phyloP scores from a whole-genome alignment of 2,329 filamentous ascomycete species.

The Aspergillus latus region DNA sequence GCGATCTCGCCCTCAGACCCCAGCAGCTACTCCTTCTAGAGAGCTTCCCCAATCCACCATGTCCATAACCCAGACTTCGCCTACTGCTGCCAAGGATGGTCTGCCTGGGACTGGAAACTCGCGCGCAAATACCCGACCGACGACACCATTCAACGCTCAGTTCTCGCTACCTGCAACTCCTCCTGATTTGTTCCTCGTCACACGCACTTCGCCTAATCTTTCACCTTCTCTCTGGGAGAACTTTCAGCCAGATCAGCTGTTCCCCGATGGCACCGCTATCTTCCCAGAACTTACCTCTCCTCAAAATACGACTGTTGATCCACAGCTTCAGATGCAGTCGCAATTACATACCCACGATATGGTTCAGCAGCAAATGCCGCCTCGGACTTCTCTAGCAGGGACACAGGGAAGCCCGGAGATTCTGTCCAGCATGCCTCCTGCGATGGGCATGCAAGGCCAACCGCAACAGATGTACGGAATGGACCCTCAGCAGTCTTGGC shows the following conservation, averaged over 20 bases:
- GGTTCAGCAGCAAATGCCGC: conserved; percentile 31
- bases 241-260: conserved; percentile 94
- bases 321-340: conserved; percentile 60
- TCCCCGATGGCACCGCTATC: conserved; percentile 82
- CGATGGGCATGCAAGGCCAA: conserved; percentile 30
- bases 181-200: conserved; percentile 92
- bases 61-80: conserved; percentile 56
- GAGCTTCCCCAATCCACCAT: conserved; percentile 51
- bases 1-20: conserved; percentile 86
- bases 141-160: conserved; percentile 88
- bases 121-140: conserved; percentile 77
- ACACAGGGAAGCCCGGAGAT: conserved; percentile 37
- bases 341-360: conserved; percentile 39
- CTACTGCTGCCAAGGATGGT: conserved; percentile 54
- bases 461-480: conserved; percentile 43
- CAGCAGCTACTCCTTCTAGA: conserved; percentile 65
- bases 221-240: conserved; percentile 97
- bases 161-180: conserved; percentile 87
- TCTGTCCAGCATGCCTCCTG: conserved; percentile 31
- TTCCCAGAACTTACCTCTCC: conserved; percentile 71
- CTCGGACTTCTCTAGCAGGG: conserved; percentile 28
- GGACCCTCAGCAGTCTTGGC: conserved; percentile 45
- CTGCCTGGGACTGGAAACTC: conserved; percentile 65
- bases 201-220: conserved; percentile 86
- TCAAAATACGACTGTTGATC: conserved; percentile 62